Evolutionary conservation across 2,329 filamentous ascomycete genomes (phyloP), one percentile per base, ranked within the genome.

Genomic region (Aspergillus arachidicola): DNA sequence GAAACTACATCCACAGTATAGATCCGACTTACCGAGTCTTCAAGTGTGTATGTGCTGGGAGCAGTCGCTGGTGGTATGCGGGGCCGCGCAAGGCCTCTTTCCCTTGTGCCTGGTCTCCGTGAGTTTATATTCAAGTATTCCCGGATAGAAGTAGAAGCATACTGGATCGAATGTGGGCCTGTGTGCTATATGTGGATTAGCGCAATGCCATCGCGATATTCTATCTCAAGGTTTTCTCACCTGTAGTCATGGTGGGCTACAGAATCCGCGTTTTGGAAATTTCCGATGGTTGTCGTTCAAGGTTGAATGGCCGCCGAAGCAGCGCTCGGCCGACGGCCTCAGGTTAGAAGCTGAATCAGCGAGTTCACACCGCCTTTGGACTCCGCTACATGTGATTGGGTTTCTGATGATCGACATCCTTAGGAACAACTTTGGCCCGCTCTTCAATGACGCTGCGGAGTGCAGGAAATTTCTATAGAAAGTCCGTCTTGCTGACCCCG

Each of bases 81-180:
- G 93, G 92, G 55, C 95, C 95, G 73, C 93, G 91, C 64, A 93
- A 90, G 73, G 94, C 93, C 80, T 99, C 95, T 84, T 97, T 97
- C 77, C 95, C 95, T 76, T 90, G 89, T 48, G 94, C 94, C 91
- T 93, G 67, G 61, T 57, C 58, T 73, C 61, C 65, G 66, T 66
- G 45, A 66, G 64, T 34, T 43, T 36, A 26, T 46, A 66, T 80
- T 72, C 78, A 55, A 41, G 30, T 12, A 34, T 51, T 75, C 14
- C 28, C 56, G 54, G 45, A 55, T 30, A 26, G 30, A 51, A 14
- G 30, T 3, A 32, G 58, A 57, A 59, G 70, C 84, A 68, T 86
- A 94, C 92, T 68, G 95, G 95, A 78, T 99, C 95, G 76, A 99
- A 99, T 0, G 95, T 99, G 61, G 95, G 95, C 81, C 95, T 91